Base-by-base conservation (phyloP, 129 eudicot genomes). In the Pulicaria dysenterica region DNA sequence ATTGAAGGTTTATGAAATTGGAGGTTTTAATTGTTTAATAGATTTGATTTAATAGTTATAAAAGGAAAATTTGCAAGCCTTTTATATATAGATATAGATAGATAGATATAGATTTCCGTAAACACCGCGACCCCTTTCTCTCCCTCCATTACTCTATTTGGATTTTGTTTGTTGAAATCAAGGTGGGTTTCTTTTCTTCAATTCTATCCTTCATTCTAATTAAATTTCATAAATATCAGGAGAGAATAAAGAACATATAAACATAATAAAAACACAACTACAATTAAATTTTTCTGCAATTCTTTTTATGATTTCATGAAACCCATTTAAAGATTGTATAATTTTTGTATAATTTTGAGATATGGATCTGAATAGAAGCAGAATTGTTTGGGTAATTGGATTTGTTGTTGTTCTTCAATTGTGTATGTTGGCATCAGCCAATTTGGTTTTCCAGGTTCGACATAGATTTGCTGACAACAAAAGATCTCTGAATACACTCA, bases 361-460 rank as follows among this genome's bases (percentile, higher is more conserved):
- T 66, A 74, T 84, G 86, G 80, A 78, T 78, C 75, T 71, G 78
- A 63, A 63, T 55, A 60, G 72, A 47, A 42, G 71, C 44, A 67
- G 72, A 53, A 7, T 51, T 60, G 49, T 66, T 16, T 80, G 50
- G 61, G 62, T 66, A n/a, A 78, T 78, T 8, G 66, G 75, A 36
- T 67, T 76, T 49, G 61, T 70, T 43, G 51, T 71, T 72, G 66
- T 71, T 74, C 8, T 69, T 67, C 66, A 75, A 24, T 46, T 76
- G 34, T 69, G 67, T 42, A 39, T 39, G 75, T 84, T 47, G n/a
- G 60, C 72, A 37, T 59, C 78, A n/a, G 86, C 73, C 8, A 86
- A 84, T 86, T 79, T 86, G 60, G 90, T 85, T 62, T 91, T 91
- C 17, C 41, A 81, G 53, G 97, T 88, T 43, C 64, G 74, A 41